These are phyloP conservation scores for Umbelopsis vinacea DNA, from an alignment of 192 early-diverging fungal genomes.

Conservation along the genomic window DNA sequence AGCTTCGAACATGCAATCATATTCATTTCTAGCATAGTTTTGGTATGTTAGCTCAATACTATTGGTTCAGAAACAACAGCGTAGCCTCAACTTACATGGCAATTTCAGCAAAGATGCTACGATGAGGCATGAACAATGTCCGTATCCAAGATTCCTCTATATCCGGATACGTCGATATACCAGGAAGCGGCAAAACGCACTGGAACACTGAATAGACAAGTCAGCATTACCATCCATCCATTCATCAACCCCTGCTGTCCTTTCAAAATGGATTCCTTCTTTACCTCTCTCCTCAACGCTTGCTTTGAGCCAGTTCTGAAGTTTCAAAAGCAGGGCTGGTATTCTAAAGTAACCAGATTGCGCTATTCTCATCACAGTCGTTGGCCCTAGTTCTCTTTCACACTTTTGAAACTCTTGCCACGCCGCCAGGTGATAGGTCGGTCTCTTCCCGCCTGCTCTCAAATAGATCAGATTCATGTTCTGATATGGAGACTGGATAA, in stretches of 20 bases:
- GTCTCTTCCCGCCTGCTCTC: not conserved
- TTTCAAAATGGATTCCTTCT: no score
- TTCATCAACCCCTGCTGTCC: no score
- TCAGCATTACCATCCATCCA: not conserved
- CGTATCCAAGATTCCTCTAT: not conserved
- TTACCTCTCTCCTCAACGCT: conserved; percentile 12
- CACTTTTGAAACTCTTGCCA: conserved; percentile 22
- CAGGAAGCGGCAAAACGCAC: conserved; percentile 11
- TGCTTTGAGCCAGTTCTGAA: not conserved
- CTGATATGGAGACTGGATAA: conserved; percentile 2
- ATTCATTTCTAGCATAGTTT: not conserved
- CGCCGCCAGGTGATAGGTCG: not conserved
- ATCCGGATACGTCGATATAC: conserved; percentile 6
- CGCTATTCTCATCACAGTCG: not conserved
- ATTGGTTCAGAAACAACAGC: not conserved
- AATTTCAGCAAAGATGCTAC: conserved; percentile 15
- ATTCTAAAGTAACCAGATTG: not conserved
- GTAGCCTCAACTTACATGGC: not conserved
- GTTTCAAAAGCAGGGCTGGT: not conserved
- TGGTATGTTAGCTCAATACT: not conserved
- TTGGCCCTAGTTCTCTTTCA: not conserved
- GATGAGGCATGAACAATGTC: not conserved
- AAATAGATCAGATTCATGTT: conserved; percentile 8
- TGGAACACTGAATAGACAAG: not conserved
- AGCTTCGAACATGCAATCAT: conserved; percentile 22